Evolutionary conservation across 169 alveolate genomes (phyloP), one percentile per base, ranked within the genome.

Genomic region (Plasmodium fragile): DNA sequence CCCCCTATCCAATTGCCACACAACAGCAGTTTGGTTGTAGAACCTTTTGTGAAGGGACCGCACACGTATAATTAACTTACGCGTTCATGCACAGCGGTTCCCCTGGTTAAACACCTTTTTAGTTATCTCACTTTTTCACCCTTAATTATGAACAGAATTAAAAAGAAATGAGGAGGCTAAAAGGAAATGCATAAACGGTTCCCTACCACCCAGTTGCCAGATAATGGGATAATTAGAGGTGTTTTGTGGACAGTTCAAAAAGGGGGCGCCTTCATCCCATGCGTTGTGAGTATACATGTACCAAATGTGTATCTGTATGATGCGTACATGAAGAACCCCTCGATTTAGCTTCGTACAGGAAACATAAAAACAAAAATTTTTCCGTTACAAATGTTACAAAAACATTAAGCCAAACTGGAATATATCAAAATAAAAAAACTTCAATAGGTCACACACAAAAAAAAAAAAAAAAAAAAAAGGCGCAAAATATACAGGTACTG

Each of bases 361-460:
- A 28, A 65, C 41, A 65, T 25, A 22, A 22, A 65, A 22, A 65
- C 18, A 22, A 65, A 75, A 36, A 75, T n/a, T 36, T n/a, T 25
- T 72, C 22, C 11, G 13, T 72, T 22, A 13, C 81, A 72, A 72
- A 72, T 25, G 41, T 36, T 69, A 45, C 30, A 49, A 80, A 32
- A 45, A 45, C 49, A 39, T n/a, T 25, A 80, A 49, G 30, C 65
- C 52, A 41, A 36, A 81, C 30, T 49, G 59, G 22, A 83, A 70
- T 41, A 83, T 28, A 70, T 8, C 34, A 83, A 70, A 71, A 81
- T 81, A 52, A 28, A 41, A 8, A 16, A 81, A 81, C 22, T 49
- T 4, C 59, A 34, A 52, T 52, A 6, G 18, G 3, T 11, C 28
- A 55, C 59, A 49, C 11, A 49, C 11, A 43, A 49, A 81, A 81